phyloP scores from a whole-genome alignment of 192 early-diverging fungal species.

The Lobosporangium transversale region DNA sequence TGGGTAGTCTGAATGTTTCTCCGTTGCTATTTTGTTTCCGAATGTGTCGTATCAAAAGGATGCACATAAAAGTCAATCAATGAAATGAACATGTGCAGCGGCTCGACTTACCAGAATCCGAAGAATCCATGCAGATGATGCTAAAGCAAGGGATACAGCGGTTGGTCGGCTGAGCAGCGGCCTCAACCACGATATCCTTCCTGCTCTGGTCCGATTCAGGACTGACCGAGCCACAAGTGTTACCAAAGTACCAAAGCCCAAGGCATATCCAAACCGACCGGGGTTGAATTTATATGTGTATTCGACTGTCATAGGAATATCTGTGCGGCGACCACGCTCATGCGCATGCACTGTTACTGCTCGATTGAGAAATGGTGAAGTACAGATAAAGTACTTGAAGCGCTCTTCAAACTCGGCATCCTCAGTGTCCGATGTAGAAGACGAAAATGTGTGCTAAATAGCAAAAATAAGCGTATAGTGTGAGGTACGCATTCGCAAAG shows the following conservation, averaged over 20 bases:
- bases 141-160: conserved; percentile 23
- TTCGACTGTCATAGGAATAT: conserved; percentile 30
- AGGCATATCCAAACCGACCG: conserved; percentile 35
- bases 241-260: conserved; percentile 35
- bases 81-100: background rate
- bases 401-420: conserved; percentile 67
- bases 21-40: conserved; percentile 46
- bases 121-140: conserved; percentile 43
- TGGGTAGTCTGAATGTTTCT: conserved; percentile 57
- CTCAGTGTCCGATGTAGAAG: conserved; percentile 56
- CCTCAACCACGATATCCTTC: conserved; percentile 13
- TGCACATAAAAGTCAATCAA: background rate
- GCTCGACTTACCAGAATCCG: conserved; percentile 26
- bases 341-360: conserved; percentile 51
- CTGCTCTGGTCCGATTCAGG: conserved; percentile 21
- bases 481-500: too few relatives aligned
- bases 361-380: conserved; percentile 64
- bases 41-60: background rate
- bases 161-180: conserved; percentile 29
- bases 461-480: background rate
- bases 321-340: conserved; percentile 50
- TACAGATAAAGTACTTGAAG: conserved; percentile 68
- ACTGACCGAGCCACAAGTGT: conserved; percentile 28
- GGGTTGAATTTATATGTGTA: conserved; percentile 23
- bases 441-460: conserved; percentile 59